phyloP scores from a whole-genome alignment of 257 asterid species.

The Ocimum tenuiflorum region DNA sequence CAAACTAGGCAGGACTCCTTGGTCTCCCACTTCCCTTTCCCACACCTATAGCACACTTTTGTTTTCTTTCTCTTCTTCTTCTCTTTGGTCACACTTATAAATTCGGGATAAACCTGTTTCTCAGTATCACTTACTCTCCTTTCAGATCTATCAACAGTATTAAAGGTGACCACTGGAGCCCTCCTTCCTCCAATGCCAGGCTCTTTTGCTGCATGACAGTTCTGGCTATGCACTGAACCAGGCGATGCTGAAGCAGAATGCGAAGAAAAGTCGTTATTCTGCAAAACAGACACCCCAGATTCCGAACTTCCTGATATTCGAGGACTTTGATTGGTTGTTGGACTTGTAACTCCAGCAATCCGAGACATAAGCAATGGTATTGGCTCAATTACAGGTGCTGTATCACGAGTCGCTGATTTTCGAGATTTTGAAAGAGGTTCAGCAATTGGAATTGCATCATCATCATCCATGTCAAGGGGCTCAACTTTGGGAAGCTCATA shows the following conservation, averaged over 20 bases:
- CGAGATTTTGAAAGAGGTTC: slow-evolving; percentile 65
- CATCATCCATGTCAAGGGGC: slow-evolving; percentile 67
- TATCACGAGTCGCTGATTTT: slow-evolving; percentile 34
- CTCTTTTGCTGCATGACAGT: slow-evolving; percentile 25
- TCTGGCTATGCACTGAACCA: slow-evolving; percentile 40
- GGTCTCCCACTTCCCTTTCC: slow-evolving; percentile 43
- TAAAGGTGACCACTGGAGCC: slow-evolving; percentile 64
- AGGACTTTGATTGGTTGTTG: slow-evolving; percentile 48
- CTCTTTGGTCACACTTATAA: slow-evolving; percentile 26
- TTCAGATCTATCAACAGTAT: slow-evolving; percentile 55
- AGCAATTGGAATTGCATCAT: slow-evolving; percentile 53
- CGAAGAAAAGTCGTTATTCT: slow-evolving; percentile 56
- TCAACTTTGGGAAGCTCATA: slow-evolving; percentile 61
- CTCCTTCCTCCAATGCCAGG: slow-evolving; percentile 46
- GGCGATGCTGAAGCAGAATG: slow-evolving; percentile 71
- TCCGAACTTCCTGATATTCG: slow-evolving; percentile 75
- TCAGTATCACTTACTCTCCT: slow-evolving; percentile 28
- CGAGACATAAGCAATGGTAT: slow-evolving; percentile 60
- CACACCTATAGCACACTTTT: slow-evolving; percentile 67
- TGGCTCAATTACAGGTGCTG: slow-evolving; percentile 58
- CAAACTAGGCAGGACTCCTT: slow-evolving; percentile 81
- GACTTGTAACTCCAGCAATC: slow-evolving; percentile 43
- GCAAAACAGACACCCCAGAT: slow-evolving; percentile 71
- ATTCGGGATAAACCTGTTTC: slow-evolving; percentile 28
- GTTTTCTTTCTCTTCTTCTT: no score